Evolutionary conservation across 2,329 filamentous ascomycete genomes (phyloP), one percentile per base, ranked within the genome.

Genomic region (Trichoderma asperellum): DNA sequence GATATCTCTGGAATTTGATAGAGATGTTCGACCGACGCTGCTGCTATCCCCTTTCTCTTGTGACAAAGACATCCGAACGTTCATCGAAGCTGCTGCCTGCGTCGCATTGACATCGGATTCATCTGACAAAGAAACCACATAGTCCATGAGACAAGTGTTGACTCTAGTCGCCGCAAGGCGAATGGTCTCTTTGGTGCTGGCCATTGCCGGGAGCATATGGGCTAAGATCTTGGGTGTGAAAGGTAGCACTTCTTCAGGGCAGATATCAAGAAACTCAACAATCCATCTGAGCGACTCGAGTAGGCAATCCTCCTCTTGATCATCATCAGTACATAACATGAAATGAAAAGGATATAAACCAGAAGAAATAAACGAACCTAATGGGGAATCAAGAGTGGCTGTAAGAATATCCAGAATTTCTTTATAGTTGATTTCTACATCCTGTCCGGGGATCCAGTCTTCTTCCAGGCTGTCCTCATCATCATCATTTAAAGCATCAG

Each of bases 361-460:
- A 34, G 14, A 16, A 24, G 16, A 29, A 55, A 8, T 18, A 11
- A n/a, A 78, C 83, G 74, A 81, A 93, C 92, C 92, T 74, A 91
- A 83, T 3, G 92, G 91, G 21, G 93, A 92, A 75, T 97, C 92
- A 56, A 99, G 86, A 72, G 96, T 97, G 14, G 91, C 90, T 2
- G 97, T 94, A 53, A 99, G 81, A 66, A 98, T 99, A 74, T 96
- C 92, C 59, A 99, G 82, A 43, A 99, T 97, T 73, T 91, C 93
- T 70, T 92, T 90, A 79, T 97, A 93, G 79, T 98, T 95, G 71
- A 99, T 92, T 70, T 96, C 91, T 8, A 97, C 94, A 79, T 99
- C 96, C 80, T 99, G 96, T 0, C 96, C 96, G 0, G 96, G 96
- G 57, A 98, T 91, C 94, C 95, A 99, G 77, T 98, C 96, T 70